Conservation (phyloP, 1,284 basidiomycete genomes). For the Malassezia pachydermatis region DNA sequence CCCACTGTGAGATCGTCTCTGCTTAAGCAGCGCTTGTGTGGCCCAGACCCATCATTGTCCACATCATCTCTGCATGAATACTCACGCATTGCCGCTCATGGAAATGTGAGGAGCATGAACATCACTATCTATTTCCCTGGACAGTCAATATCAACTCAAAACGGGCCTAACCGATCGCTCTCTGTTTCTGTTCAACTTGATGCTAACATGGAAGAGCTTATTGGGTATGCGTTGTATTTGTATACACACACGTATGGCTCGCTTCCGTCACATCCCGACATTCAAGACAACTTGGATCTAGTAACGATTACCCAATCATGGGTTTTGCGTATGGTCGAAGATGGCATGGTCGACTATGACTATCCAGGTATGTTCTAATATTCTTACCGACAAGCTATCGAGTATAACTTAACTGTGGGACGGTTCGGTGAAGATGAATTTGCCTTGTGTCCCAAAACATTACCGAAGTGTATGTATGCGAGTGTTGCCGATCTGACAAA, state of each 20-base stretch:
- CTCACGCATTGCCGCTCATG: no score
- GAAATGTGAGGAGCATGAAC: slow-evolving; percentile 53
- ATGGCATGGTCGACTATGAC: slow-evolving; percentile 96
- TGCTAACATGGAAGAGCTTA: slow-evolving; percentile 85
- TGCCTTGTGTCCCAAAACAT: slow-evolving; percentile 57
- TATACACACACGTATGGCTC: slow-evolving; percentile 66
- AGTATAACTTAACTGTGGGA: slow-evolving; percentile 69
- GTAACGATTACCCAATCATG: slow-evolving; percentile 70
- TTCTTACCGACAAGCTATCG: slow-evolving; percentile 57
- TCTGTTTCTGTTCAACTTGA: slow-evolving; percentile 63
- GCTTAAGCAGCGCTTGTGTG: background rate
- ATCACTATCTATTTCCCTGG: slow-evolving; percentile 75
- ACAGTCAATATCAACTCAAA: no score
- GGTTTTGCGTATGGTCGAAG: slow-evolving; percentile 90
- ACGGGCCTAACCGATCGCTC: no score
- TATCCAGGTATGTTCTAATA: slow-evolving; percentile 56
- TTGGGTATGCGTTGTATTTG: slow-evolving; percentile 79
- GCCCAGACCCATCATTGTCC: no score
- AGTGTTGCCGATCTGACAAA: background rate
- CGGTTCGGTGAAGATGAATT: slow-evolving; percentile 87
- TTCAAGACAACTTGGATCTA: slow-evolving; percentile 55
- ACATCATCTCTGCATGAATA: no score
- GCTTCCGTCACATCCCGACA: slow-evolving; percentile 57
- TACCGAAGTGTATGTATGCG: background rate
- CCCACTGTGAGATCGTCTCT: background rate